Conservation (phyloP, 371 early-diverging fungal species). For the Globomyces sp. region DNA sequence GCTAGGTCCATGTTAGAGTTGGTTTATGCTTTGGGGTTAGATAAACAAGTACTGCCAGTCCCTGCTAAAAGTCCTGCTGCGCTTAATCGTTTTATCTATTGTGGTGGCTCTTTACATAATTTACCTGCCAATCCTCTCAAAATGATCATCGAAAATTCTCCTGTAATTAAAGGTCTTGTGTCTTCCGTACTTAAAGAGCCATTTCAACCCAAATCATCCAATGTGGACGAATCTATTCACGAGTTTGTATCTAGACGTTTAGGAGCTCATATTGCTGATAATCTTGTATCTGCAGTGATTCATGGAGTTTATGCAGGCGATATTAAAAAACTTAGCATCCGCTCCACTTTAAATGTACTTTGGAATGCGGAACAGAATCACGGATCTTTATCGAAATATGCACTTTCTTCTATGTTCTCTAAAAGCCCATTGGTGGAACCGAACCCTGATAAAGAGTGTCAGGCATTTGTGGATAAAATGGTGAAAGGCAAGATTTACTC, state of each 20-base stretch:
- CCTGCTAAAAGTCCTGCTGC: conserved; percentile 71
- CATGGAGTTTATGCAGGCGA: conserved; percentile 96
- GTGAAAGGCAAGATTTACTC: conserved; percentile 67
- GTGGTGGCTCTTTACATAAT: conserved; percentile 62
- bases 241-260: conserved; percentile 76
- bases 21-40: conserved; percentile 67
- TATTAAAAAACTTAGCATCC: conserved; percentile 66
- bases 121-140: conserved; percentile 54
- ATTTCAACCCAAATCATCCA: conserved; percentile 28
- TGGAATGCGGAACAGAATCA: conserved; percentile 65
- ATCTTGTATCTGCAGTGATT: conserved; percentile 78
- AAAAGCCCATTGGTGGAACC: conserved; percentile 5
- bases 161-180: conserved; percentile 53
- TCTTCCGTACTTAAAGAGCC: conserved; percentile 46
- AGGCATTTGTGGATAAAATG: conserved; percentile 54
- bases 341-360: conserved; percentile 67
- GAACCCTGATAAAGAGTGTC: conserved; percentile 33
- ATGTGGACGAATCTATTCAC: conserved; percentile 70
- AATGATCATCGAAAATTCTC: conserved; percentile 43
- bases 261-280: conserved; percentile 62
- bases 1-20: conserved; percentile 76
- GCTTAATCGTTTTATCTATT: conserved; percentile 78
- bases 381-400: conserved; percentile 61
- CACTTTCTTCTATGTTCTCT: conserved; percentile 31
- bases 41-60: conserved; percentile 53